Evolutionary conservation across 2,329 filamentous ascomycete genomes (phyloP).

Genomic region (Epichloe coenophiala): DNA sequence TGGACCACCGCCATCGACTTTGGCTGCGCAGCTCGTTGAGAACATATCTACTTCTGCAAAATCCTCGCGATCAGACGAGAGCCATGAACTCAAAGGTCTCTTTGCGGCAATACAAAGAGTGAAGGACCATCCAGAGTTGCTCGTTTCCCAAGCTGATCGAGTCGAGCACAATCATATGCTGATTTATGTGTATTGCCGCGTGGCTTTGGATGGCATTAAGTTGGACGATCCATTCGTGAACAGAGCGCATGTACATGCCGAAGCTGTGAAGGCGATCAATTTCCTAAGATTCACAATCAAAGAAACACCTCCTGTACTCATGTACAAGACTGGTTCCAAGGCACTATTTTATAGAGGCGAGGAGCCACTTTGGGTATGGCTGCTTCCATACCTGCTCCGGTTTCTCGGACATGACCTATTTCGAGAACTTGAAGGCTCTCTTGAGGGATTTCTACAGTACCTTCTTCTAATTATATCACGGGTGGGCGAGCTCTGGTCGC

Average conservation of each 20-base stretch:
- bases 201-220: constrained; percentile 57
- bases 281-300: constrained; percentile 64
- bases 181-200: constrained; percentile 69
- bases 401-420: constrained; percentile 41
- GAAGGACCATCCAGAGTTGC: constrained; percentile 34
- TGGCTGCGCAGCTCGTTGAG: constrained; percentile 77
- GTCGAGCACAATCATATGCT: constrained; percentile 71
- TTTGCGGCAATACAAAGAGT: constrained; percentile 41
- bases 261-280: constrained; percentile 59
- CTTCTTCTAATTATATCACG: constrained; percentile 31
- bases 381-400: constrained; percentile 43
- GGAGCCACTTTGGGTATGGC: constrained; percentile 54
- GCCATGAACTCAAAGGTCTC: constrained; percentile 62
- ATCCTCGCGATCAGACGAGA: constrained; percentile 50
- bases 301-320: constrained; percentile 59
- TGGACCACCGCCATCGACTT: constrained; percentile 56
- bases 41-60: constrained; percentile 56
- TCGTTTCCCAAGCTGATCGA: constrained; percentile 52
- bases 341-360: constrained; percentile 37
- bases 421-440: constrained; percentile 31
- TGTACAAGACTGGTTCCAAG: constrained; percentile 26
- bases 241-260: constrained; percentile 37
- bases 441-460: constrained; percentile 39
- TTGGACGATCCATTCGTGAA: constrained; percentile 57
- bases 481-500: constrained; percentile 33